phyloP scores from a whole-genome alignment of 495 filamentous ascomycete genomes.

The Ascobolus immersus region DNA sequence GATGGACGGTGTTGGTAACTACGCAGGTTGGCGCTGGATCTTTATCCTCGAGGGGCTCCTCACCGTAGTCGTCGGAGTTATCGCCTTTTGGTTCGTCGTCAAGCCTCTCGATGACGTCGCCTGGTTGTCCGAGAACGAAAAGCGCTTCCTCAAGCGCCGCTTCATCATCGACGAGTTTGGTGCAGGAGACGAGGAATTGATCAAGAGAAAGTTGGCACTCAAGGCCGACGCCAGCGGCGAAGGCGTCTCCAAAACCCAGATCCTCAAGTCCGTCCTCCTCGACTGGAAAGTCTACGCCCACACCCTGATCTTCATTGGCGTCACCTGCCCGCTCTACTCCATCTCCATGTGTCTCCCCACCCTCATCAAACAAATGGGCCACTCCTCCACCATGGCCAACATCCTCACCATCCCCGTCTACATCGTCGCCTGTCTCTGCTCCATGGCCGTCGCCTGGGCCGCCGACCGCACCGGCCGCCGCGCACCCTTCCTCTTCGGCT shows the following conservation, averaged over 20 bases:
- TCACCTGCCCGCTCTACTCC: slow-evolving; percentile 45
- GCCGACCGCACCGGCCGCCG: slow-evolving; percentile 10
- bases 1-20: slow-evolving; percentile 39
- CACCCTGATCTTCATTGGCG: slow-evolving; percentile 30
- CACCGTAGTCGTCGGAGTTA: slow-evolving; percentile 23
- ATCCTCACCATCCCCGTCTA: slow-evolving; percentile 30
- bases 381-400: slow-evolving; percentile 36
- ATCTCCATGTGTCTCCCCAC: slow-evolving; percentile 47
- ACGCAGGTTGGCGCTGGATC: slow-evolving; percentile 53
- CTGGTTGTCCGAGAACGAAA: slow-evolving; percentile 26
- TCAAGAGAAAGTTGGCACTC: not conserved
- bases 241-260: slow-evolving; percentile 24
- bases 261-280: slow-evolving; percentile 34
- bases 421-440: slow-evolving; percentile 11
- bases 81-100: slow-evolving; percentile 27
- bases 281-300: slow-evolving; percentile 56
- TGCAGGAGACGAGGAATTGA: slow-evolving; percentile 4
- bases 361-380: slow-evolving; percentile 26
- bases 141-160: slow-evolving; percentile 20
- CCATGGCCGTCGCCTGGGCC: slow-evolving; percentile 6
- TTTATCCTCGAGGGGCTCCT: slow-evolving; percentile 36
- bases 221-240: slow-evolving; percentile 23
- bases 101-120: slow-evolving; percentile 29
- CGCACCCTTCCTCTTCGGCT: slow-evolving; percentile 5
- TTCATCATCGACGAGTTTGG: slow-evolving; percentile 20